Conservation (phyloP, 2,329 filamentous ascomycete species). For the Penicillium sclerotigenum region DNA sequence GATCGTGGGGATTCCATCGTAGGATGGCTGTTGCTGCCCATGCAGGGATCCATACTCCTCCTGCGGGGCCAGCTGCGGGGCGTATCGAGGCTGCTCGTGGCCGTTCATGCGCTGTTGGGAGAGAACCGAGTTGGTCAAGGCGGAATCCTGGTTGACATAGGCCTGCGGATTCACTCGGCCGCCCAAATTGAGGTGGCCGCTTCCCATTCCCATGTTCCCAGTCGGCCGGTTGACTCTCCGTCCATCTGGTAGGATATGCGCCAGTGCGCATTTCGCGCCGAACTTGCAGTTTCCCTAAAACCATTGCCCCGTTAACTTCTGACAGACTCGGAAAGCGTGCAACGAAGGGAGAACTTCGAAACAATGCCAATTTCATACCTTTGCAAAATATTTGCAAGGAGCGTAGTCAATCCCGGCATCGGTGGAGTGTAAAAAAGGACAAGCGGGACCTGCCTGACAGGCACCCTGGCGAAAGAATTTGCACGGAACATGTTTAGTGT, state of each 20-base stretch:
- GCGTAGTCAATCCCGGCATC: slow-evolving; percentile 80
- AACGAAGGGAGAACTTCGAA: background rate
- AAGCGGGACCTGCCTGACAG: slow-evolving; percentile 93
- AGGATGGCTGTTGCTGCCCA: slow-evolving; percentile 44
- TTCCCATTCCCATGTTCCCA: slow-evolving; percentile 46
- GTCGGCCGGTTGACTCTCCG: slow-evolving; percentile 78
- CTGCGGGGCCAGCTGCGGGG: slow-evolving; percentile 41
- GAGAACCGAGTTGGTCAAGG: slow-evolving; percentile 71
- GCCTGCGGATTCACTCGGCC: slow-evolving; percentile 65
- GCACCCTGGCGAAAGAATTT: slow-evolving; percentile 98
- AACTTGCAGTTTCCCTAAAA: slow-evolving; percentile 95
- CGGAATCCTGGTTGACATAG: slow-evolving; percentile 64
- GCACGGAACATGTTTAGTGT: slow-evolving; percentile 96
- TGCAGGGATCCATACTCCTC: slow-evolving; percentile 45
- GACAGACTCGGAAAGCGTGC: background rate
- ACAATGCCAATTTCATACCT: slow-evolving; percentile 56
- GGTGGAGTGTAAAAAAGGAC: slow-evolving; percentile 93
- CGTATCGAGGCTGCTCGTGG: slow-evolving; percentile 45
- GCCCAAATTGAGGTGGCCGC: slow-evolving; percentile 61
- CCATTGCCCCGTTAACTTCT: slow-evolving; percentile 22
- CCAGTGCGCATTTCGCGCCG: slow-evolving; percentile 93
- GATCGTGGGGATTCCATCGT: slow-evolving; percentile 54
- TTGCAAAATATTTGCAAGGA: slow-evolving; percentile 96
- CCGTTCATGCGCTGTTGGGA: slow-evolving; percentile 57
- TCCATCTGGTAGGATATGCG: slow-evolving; percentile 91